A percentile compares a stretch with the other conserved stretches of the same genome.
These are phyloP conservation scores for Arthrobotrys sinensis DNA, from an alignment of 2,329 filamentous ascomycete genomes.

Conservation along the genomic window DNA sequence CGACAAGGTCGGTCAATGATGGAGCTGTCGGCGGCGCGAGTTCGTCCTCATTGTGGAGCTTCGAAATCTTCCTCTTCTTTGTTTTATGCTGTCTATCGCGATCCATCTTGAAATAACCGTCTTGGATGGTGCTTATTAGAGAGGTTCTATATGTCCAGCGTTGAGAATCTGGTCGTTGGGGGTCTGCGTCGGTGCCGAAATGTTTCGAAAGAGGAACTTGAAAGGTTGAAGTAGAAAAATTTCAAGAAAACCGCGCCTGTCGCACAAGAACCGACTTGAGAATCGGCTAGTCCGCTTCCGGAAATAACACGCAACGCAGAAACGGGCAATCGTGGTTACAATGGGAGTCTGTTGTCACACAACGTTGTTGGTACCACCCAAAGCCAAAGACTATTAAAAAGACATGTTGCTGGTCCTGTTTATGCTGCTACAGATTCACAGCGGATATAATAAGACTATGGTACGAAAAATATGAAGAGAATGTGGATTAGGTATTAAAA, in stretches of 20 bases:
- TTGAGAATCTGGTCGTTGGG: neutral
- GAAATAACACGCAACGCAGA: neutral
- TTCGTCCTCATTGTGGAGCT: constrained; percentile 39
- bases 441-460: too few relatives aligned
- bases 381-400: too few relatives aligned
- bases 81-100: constrained; percentile 56
- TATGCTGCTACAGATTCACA: too few relatives aligned
- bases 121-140: too few relatives aligned
- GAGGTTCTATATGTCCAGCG: too few relatives aligned
- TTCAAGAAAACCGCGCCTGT: constrained; percentile 2
- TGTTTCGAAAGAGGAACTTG: neutral
- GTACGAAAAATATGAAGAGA: too few relatives aligned
- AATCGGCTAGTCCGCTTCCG: constrained; percentile 13
- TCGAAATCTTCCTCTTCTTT: constrained; percentile 58
- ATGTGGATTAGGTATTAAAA: constrained; percentile 40
- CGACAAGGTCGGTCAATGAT: constrained; percentile 51
- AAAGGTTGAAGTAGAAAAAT: constrained; percentile 29
- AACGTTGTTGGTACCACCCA: too few relatives aligned
- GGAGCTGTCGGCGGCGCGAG: constrained; percentile 35
- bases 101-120: constrained; percentile 30
- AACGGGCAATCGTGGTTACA: too few relatives aligned
- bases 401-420: too few relatives aligned
- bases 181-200: too few relatives aligned
- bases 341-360: too few relatives aligned
- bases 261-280: too few relatives aligned